Evolutionary conservation across 148 eudicot genomes (phyloP).

Genomic region (Rhododendron williamsianum): DNA sequence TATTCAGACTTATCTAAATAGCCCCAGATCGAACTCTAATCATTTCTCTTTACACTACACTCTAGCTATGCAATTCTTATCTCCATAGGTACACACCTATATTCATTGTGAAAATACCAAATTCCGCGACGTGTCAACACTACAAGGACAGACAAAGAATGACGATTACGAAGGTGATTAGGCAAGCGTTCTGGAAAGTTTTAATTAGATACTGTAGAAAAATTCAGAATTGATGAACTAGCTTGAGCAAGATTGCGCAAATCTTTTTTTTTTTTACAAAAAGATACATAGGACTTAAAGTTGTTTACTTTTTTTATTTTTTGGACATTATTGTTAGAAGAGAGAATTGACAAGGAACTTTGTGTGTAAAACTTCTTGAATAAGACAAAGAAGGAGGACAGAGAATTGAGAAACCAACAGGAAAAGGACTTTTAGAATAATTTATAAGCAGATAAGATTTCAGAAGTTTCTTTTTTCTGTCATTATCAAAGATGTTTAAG

Average conservation of each 20-base stretch:
- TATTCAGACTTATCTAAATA: not conserved
- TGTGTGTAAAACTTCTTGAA: not conserved
- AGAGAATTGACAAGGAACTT: not conserved
- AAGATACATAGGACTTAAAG: not conserved
- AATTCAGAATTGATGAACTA: not conserved
- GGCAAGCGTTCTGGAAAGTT: too few relatives aligned
- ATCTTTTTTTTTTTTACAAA: not conserved
- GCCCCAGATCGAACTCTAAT: not conserved
- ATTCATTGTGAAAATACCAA: not conserved
- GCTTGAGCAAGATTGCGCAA: not conserved
- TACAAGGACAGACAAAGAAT: not conserved
- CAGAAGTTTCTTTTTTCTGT: not conserved
- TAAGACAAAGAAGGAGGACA: too few relatives aligned
- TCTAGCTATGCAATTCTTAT: not conserved
- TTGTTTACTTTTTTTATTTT: not conserved
- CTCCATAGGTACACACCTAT: too few relatives aligned
- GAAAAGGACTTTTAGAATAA: not conserved
- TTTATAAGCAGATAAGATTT: not conserved
- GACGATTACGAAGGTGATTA: too few relatives aligned
- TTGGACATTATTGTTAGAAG: not conserved
- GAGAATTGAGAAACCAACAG: too few relatives aligned
- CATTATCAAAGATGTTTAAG: too few relatives aligned
- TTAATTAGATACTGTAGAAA: not conserved
- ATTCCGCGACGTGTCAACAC: not conserved
- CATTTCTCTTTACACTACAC: not conserved